phyloP scores from a whole-genome alignment of 1,139 yeast genomes.

The Yamadazyma sp. region DNA sequence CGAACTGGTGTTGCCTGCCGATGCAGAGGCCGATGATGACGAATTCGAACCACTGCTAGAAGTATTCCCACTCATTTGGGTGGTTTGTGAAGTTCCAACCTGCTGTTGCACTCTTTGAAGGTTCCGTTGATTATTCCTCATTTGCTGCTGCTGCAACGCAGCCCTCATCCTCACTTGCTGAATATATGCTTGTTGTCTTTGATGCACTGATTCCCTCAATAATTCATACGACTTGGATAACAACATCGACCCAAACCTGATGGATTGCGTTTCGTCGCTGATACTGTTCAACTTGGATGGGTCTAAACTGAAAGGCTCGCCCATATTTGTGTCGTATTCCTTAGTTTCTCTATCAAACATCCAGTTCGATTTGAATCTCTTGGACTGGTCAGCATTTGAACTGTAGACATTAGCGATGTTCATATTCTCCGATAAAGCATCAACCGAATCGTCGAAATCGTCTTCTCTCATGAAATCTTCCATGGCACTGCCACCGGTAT shows the following conservation, averaged over 20 bases:
- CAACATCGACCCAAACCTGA: conserved; percentile 89
- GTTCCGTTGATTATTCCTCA: conserved; percentile 13
- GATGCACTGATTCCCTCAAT: conserved; percentile 52
- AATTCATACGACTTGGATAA: conserved; percentile 82
- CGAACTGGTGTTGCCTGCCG: background rate
- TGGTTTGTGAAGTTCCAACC: background rate
- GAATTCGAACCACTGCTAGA: conserved; percentile 2
- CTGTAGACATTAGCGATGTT: conserved; percentile 49
- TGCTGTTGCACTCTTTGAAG: conserved; percentile 9
- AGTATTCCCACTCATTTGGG: background rate
- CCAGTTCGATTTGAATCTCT: conserved; percentile 71
- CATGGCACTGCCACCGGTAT: conserved; percentile 25
- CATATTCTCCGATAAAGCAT: conserved; percentile 5
- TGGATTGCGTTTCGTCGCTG: conserved; percentile 82
- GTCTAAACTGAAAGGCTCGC: conserved; percentile 61
- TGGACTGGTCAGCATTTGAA: conserved; percentile 49
- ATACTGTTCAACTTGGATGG: conserved; percentile 75
- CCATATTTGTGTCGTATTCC: conserved; percentile 45
- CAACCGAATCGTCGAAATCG: conserved; percentile 18
- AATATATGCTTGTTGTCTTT: conserved; percentile 41
- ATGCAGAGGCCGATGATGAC: conserved; percentile 1
- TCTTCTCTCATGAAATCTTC: conserved; percentile 29
- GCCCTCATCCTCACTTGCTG: conserved; percentile 50
- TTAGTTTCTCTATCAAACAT: conserved; percentile 68
- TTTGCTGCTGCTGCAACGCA: conserved; percentile 39